Percentiles rank a stretch among this genome's conserved stretches.
Conservation (phyloP, 2,329 filamentous ascomycete genomes). For the Plenodomus lindquistii region DNA sequence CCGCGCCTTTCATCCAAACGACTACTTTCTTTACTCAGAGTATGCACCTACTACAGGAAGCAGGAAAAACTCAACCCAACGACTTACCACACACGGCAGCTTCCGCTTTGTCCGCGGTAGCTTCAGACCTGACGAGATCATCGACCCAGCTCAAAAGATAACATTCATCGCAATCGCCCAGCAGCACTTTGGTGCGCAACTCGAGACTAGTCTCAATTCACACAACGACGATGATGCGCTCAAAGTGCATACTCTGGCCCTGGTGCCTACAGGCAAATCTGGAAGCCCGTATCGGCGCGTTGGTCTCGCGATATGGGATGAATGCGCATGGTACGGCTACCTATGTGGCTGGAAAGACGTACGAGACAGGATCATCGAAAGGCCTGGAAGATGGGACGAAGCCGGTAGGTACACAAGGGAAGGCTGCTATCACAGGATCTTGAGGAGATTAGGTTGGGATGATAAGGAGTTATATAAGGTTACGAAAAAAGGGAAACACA, state of each 20-base stretch:
- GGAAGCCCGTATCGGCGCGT: slow-evolving; percentile 19
- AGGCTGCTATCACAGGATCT: neutral
- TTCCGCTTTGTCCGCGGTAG: slow-evolving; percentile 18
- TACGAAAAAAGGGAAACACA: slow-evolving; percentile 9
- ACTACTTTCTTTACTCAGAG: slow-evolving; percentile 22
- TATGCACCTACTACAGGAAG: slow-evolving; percentile 3
- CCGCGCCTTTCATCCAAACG: slow-evolving; percentile 11
- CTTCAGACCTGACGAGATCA: slow-evolving; percentile 25
- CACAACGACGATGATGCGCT: slow-evolving; percentile 9
- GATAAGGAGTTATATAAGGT: slow-evolving; percentile 8
- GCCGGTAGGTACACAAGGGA: slow-evolving; percentile 1
- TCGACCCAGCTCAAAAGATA: slow-evolving; percentile 16
- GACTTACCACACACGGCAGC: slow-evolving; percentile 1
- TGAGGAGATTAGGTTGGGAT: slow-evolving; percentile 8
- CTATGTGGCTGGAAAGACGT: slow-evolving; percentile 12
- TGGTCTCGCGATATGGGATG: slow-evolving; percentile 22
- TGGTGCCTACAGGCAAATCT: slow-evolving; percentile 8
- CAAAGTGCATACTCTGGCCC: slow-evolving; percentile 12
- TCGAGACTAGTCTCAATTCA: neutral
- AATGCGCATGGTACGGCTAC: slow-evolving; percentile 28
- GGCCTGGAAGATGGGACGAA: slow-evolving; percentile 5
- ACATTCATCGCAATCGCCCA: slow-evolving; percentile 29
- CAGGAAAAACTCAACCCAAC: neutral
- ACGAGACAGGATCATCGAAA: slow-evolving; percentile 7
- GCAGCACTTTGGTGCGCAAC: slow-evolving; percentile 5